Evolutionary conservation across 768 basidiomycete species (phyloP).

Genomic region (Lentinula guzmanii): DNA sequence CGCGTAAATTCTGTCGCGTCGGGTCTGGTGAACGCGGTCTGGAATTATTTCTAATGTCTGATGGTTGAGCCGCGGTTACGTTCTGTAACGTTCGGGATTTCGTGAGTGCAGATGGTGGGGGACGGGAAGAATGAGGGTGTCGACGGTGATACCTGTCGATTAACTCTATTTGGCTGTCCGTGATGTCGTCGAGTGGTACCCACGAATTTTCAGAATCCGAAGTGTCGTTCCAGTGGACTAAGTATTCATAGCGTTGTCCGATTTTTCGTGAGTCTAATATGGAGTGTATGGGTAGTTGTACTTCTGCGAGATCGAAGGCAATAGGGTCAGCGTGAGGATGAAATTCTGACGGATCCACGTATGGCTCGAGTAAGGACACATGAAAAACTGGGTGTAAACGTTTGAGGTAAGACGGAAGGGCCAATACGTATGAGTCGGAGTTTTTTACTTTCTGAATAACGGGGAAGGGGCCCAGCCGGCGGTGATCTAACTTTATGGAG

Average conservation of each 20-base stretch:
- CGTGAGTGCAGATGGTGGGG: too few species aligned
- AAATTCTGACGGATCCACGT: not conserved
- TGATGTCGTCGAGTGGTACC: constrained; percentile 6
- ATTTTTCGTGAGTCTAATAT: constrained; percentile 5
- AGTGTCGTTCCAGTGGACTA: constrained; percentile 5
- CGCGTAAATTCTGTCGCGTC: too few species aligned
- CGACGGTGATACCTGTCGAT: not conserved
- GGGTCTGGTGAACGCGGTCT: too few species aligned
- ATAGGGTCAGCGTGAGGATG: not conserved
- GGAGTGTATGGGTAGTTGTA: not conserved
- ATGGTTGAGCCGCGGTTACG: too few species aligned
- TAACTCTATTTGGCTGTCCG: not conserved
- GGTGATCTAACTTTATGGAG: too few species aligned
- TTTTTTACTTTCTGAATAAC: too few species aligned
- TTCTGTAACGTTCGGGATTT: too few species aligned
- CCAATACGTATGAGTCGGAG: too few species aligned
- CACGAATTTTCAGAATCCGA: constrained; percentile 4
- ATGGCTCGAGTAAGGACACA: constrained; percentile 5
- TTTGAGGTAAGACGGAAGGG: constrained; percentile 1
- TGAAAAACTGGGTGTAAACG: constrained; percentile 22
- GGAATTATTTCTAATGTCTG: too few species aligned
- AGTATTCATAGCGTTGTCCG: constrained; percentile 8
- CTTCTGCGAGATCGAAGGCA: not conserved
- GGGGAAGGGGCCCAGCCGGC: too few species aligned
- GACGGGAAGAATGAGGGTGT: too few species aligned